Evolutionary conservation across 495 filamentous ascomycete genomes (phyloP).

Genomic region (Oleoguttula mirabilis): DNA sequence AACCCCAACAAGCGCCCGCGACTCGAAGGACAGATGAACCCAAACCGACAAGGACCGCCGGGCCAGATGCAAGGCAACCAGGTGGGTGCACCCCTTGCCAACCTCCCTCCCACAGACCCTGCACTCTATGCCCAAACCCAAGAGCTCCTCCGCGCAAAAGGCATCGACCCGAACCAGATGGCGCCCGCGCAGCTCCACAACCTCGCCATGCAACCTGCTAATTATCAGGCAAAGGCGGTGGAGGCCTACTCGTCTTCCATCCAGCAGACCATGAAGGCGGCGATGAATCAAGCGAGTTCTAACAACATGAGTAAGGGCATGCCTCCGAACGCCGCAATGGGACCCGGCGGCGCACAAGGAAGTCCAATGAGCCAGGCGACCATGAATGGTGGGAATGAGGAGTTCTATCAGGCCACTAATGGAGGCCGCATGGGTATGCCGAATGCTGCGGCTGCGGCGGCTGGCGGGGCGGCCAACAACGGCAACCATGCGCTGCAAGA

Average conservation of each 20-base stretch:
- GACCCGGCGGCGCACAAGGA: conserved; percentile 41
- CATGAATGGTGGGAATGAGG: conserved; percentile 34
- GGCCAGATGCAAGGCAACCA: conserved; percentile 34
- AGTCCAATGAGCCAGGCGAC: conserved; percentile 61
- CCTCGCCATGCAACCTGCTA: conserved; percentile 46
- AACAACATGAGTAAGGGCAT: conserved; percentile 43
- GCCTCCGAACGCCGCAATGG: conserved; percentile 48
- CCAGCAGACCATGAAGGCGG: conserved; percentile 48
- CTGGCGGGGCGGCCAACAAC: conserved; percentile 38
- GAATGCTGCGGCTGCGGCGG: conserved; percentile 22
- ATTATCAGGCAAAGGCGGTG: conserved; percentile 66
- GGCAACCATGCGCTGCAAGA: conserved; percentile 94
- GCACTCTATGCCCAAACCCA: conserved; percentile 20
- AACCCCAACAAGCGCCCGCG: conserved; percentile 94
- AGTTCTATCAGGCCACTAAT: conserved; percentile 52
- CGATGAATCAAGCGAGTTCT: conserved; percentile 7
- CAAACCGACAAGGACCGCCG: conserved; percentile 30
- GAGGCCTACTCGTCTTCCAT: conserved; percentile 77
- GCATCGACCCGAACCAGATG: conserved; percentile 62
- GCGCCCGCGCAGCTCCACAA: conserved; percentile 59
- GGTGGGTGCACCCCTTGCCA: conserved; percentile 39
- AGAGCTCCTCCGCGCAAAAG: conserved; percentile 60
- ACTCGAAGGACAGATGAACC: conserved; percentile 68
- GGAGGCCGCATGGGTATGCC: background rate
- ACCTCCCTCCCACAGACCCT: conserved; percentile 18